These are phyloP conservation scores for Rosa rugosa DNA, from an alignment of 306 rosid species.

Conservation along the genomic window DNA sequence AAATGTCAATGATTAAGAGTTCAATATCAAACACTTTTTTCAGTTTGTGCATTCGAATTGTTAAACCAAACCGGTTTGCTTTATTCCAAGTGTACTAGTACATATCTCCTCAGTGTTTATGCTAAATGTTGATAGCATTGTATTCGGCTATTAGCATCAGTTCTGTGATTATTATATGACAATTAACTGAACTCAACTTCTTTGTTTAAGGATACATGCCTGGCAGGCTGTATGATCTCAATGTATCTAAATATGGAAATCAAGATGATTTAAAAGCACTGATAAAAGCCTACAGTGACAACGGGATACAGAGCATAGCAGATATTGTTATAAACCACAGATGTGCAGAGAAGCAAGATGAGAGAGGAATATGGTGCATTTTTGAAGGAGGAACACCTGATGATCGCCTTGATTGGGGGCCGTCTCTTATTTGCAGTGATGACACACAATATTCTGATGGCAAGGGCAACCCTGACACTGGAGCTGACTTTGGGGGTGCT, in stretches of 20 bases:
- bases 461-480: constrained; percentile 64
- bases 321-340: constrained; percentile 90
- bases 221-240: constrained; percentile 83
- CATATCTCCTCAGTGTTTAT: not conserved
- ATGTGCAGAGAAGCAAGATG: constrained; percentile 66
- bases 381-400: constrained; percentile 82
- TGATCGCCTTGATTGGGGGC: constrained; percentile 72
- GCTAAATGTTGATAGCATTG: not conserved
- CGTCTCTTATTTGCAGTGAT: constrained; percentile 64
- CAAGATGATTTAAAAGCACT: constrained; percentile 59
- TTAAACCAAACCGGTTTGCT: not conserved
- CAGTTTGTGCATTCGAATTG: not conserved
- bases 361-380: constrained; percentile 64
- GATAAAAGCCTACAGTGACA: constrained; percentile 37
- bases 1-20: too few species aligned
- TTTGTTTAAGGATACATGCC: constrained; percentile 59
- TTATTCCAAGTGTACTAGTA: not conserved
- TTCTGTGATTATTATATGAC: not conserved
- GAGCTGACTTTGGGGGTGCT: constrained; percentile 21
- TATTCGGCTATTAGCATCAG: not conserved
- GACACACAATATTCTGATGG: constrained; percentile 73
- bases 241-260: constrained; percentile 66
- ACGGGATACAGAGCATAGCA: constrained; percentile 59
- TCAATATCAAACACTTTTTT: too few species aligned
- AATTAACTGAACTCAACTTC: not conserved